Conservation (phyloP, 2,329 filamentous ascomycete genomes). For the Fusarium nelsonii region DNA sequence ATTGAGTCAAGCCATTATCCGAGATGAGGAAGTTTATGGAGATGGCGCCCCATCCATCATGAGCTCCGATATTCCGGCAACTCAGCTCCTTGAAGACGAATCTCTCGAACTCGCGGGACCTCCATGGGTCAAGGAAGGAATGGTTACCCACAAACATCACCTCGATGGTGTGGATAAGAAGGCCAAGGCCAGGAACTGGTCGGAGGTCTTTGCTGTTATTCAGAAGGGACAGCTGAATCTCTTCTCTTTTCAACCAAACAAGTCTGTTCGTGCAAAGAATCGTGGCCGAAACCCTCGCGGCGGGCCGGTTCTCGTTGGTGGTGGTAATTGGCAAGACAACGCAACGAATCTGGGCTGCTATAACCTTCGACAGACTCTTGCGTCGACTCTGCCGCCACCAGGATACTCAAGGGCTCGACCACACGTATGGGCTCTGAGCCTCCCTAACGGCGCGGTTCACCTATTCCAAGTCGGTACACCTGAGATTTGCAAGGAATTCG, state of each 20-base stretch:
- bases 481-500: conserved; percentile 95
- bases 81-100: conserved; percentile 88
- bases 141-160: conserved; percentile 96
- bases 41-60: conserved; percentile 61
- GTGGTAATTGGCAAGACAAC: conserved; percentile 98
- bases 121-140: conserved; percentile 98
- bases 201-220: conserved; percentile 93
- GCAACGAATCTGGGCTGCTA: conserved; percentile 91
- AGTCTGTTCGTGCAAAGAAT: conserved; percentile 77
- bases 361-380: conserved; percentile 89
- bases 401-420: conserved; percentile 92
- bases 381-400: conserved; percentile 87
- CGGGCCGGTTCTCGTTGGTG: conserved; percentile 79
- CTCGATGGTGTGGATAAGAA: conserved; percentile 91
- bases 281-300: conserved; percentile 65
- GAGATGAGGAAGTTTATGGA: conserved; percentile 78
- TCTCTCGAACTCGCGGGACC: conserved; percentile 90
- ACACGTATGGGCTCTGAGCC: conserved; percentile 92
- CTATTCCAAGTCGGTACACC: conserved; percentile 98
- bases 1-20: conserved; percentile 94
- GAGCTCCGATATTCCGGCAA: conserved; percentile 70
- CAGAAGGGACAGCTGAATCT: conserved; percentile 94
- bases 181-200: conserved; percentile 94
- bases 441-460: conserved; percentile 94
- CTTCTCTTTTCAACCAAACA: conserved; percentile 90